Base-by-base conservation (phyloP, 768 basidiomycete genomes). In the Psilocybe sp. region DNA sequence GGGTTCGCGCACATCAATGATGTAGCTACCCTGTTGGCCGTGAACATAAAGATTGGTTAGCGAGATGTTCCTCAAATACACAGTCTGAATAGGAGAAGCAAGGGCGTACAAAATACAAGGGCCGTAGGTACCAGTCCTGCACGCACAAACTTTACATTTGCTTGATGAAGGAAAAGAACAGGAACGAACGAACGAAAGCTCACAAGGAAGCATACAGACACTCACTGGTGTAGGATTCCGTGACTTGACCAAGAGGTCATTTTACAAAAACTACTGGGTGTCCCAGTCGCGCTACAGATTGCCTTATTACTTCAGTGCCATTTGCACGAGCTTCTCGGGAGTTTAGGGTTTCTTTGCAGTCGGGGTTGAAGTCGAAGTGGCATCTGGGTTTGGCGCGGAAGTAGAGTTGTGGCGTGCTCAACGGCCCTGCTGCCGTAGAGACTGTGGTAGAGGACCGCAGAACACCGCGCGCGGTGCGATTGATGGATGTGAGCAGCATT, bases 1-100 rank as follows among this genome's bases (percentile, higher is more conserved):
- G 1, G 87, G 89, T 65, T 97, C 95, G 16, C 96, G 85, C n/a
- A 98, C 95, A 60, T 96, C 93, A 57, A 92, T 84, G 40, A 92
- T 63, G 62, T 84, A 89, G 4, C 79, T 73, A 51, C 86, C 74
- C 89, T 92, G 49, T 61, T 46, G 38, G 53, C 16, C 36, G 15
- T n/a, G n/a, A n/a, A n/a, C n/a, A n/a, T n/a, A 18, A 19, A 10
- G 46, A 4, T 46, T 8, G 8, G 5, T 31, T 7, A 28, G 23
- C 23, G 23, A 28, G 4, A 28, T 28, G 23, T 3, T 28, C 7
- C 23, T 4, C 23, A 3, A 3, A 7, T 28, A 28, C 7, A 28
- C 4, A 28, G 23, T 4, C 23, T 4, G 23, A 28, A 28, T 4
- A 7, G 23, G 3, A 7, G 23, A 28, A 7, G 23, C 4, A 28